Evolutionary conservation across 257 asterid genomes (phyloP), one percentile per base, ranked within the genome.

Genomic region (Cordia subcordata): DNA sequence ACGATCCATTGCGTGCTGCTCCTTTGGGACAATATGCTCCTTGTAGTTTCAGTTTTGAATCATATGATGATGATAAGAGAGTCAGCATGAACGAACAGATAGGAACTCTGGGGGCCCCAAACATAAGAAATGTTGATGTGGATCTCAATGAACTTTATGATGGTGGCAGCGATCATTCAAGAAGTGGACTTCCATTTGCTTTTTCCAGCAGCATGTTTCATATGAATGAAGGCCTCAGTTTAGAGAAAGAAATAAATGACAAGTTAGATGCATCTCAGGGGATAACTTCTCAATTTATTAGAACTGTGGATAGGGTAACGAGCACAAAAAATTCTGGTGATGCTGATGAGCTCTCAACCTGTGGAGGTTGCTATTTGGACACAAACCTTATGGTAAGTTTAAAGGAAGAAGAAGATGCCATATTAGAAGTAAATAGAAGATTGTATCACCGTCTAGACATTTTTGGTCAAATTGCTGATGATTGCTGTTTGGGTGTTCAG

Each of bases 361-460:
- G 38, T 55, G 76, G 61, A 66, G 74, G 71, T 47, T 62, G 58
- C 59, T n/a, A 27, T 47, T 62, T 68, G 79, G 53, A 53, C 65
- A 49, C 65, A 68, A 72, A 71, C 52, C 46, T 20, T 60, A 72
- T 51, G 16, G 60, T 68, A 62, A 60, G 61, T 66, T 39, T 75
- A 46, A 65, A 68, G 68, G 78, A 56, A 57, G 87, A 78, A 63
- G 63, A 44, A 51, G 65, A 72, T 42, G 67, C 66, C 9, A 12
- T 47, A 22, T 5, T 27, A 40, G 64, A 64, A 56, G 80, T 75
- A 38, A 62, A 80, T 57, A 69, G 67, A 54, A 72, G 77, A 58
- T 37, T 67, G 53, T 56, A 47, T 62, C 55, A 51, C 51, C 63
- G 71, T 72, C 58, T 46, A 68, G 62, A 63, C 62, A 69, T 65